These are phyloP conservation scores for Galerina marginata DNA, from an alignment of 768 basidiomycete species.

Conservation along the genomic window DNA sequence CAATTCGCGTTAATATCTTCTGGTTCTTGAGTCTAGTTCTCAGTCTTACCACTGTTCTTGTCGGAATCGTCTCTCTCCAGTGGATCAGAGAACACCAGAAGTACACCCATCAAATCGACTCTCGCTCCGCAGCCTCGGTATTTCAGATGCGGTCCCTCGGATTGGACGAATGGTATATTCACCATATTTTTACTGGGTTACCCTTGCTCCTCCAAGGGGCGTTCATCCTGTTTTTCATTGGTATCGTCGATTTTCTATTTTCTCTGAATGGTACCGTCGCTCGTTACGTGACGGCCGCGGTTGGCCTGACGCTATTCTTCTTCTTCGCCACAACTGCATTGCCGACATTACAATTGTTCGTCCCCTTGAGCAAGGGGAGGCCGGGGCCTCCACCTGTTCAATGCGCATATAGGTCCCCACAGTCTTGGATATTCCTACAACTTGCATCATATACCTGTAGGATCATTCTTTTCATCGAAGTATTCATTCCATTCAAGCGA, in stretches of 20 bases:
- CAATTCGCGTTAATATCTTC: conserved; percentile 1
- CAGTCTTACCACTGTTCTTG: conserved; percentile 1
- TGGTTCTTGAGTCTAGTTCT: conserved; percentile 2
- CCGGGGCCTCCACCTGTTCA: not conserved
- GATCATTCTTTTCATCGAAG: not conserved
- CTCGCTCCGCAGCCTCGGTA: not conserved
- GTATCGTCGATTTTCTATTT: not conserved
- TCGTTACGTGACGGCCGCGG: not conserved
- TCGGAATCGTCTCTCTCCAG: conserved; percentile 1
- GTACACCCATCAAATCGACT: not conserved
- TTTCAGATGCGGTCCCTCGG: conserved; percentile 5
- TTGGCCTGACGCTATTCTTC: not conserved
- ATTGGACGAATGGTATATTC: not conserved
- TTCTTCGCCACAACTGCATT: not conserved
- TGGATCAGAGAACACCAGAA: conserved; percentile 8
- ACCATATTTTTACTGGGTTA: not conserved
- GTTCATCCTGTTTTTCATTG: conserved; percentile 1
- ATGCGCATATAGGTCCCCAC: conserved; percentile 3
- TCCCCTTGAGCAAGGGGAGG: not conserved
- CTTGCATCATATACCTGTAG: not conserved
- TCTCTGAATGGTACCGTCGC: not conserved
- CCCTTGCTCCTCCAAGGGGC: conserved; percentile 1
- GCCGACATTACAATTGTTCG: conserved; percentile 1
- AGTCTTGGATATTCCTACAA: not conserved
- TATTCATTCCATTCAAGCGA: not conserved